Percentiles rank a stretch among this genome's conserved stretches.
Evolutionary conservation across 148 eudicot species (phyloP).

Genomic region (Rhododendron ovatum): DNA sequence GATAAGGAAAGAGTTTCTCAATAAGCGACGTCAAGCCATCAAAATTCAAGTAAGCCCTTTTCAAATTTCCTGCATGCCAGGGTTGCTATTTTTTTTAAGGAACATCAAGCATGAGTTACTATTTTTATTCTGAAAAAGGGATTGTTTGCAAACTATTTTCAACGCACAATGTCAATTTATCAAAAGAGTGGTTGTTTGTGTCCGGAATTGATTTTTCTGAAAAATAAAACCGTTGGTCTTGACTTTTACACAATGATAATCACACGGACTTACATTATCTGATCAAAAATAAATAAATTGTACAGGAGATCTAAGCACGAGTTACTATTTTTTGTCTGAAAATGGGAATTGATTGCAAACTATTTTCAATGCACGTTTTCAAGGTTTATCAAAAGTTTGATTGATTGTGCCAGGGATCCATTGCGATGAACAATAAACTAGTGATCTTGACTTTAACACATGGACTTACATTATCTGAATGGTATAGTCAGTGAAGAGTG

Average conservation of each 20-base stretch:
- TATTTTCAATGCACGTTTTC: neutral
- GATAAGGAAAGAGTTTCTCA: constrained; percentile 68
- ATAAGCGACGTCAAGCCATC: constrained; percentile 74
- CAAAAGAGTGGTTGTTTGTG: neutral
- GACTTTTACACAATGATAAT: neutral
- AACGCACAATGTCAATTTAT: neutral
- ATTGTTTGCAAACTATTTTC: neutral
- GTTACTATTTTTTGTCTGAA: neutral
- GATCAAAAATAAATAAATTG: neutral
- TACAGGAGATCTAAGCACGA: neutral
- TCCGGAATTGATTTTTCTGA: neutral
- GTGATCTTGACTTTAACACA: neutral
- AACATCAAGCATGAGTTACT: neutral
- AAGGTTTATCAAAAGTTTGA: neutral
- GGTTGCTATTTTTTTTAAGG: neutral
- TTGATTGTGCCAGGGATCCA: neutral
- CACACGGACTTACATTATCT: neutral
- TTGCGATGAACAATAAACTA: neutral
- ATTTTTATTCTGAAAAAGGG: neutral
- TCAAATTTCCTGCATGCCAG: neutral
- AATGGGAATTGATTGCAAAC: neutral
- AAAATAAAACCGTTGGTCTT: neutral
- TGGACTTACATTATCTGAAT: neutral
- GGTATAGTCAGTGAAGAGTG: neutral
- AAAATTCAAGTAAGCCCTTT: constrained; percentile 71